phyloP scores from a whole-genome alignment of 768 basidiomycete genomes.

The Mrakia frigida region DNA sequence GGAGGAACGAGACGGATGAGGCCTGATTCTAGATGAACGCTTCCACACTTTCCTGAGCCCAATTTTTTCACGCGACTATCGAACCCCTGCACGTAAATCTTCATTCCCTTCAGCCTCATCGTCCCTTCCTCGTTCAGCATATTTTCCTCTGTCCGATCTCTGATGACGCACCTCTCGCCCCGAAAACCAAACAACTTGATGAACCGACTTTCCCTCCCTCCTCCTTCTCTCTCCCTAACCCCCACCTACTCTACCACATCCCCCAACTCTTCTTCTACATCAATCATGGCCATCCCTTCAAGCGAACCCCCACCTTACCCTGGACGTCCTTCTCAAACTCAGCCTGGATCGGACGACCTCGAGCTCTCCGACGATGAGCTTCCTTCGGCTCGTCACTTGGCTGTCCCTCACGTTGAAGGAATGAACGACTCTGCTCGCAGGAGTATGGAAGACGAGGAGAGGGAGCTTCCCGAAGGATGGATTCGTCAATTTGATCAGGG shows the following conservation, averaged over 20 bases:
- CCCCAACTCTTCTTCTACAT: neutral
- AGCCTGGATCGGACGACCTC: constrained; percentile 3
- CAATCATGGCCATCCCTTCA: neutral
- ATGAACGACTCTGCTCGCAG: constrained; percentile 4
- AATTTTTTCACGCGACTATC: too few species aligned
- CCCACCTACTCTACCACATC: neutral
- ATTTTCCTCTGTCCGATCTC: too few species aligned
- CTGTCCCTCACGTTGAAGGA: constrained; percentile 5
- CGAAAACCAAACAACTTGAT: too few species aligned
- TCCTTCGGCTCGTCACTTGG: neutral
- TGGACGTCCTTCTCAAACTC: neutral
- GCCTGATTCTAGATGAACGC: too few species aligned
- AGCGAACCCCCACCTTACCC: constrained; percentile 10
- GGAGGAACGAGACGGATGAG: too few species aligned
- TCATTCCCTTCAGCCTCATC: too few species aligned
- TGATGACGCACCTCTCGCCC: too few species aligned
- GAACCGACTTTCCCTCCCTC: too few species aligned
- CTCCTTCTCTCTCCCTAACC: neutral
- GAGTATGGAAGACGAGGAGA: constrained; percentile 33
- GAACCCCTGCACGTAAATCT: too few species aligned
- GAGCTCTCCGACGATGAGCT: neutral
- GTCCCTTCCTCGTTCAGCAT: too few species aligned
- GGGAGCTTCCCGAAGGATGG: constrained; percentile 57
- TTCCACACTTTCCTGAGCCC: too few species aligned
- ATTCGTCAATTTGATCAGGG: constrained; percentile 50